Evolutionary conservation across 306 rosid genomes (phyloP).

Genomic region (apple (Malus domestica)): ASM211411v1 NC_041797.1:9323001-9323500

Average conservation of each 20-base stretch:
- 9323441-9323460: neutral
- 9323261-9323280: neutral
- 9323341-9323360: neutral
- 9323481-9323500: neutral
- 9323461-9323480: neutral
- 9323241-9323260: neutral
- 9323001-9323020: neutral
- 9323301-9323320: neutral
- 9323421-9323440: neutral
- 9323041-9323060: neutral
- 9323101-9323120: neutral
- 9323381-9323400: neutral
- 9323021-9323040: neutral
- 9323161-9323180: neutral
- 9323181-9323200: neutral
- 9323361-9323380: neutral
- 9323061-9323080: neutral
- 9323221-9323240: neutral
- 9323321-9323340: neutral
- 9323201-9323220: neutral
- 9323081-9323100: neutral
- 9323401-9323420: neutral
- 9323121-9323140: neutral
- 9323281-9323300: neutral
- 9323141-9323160: neutral